Percentiles rank a stretch among this genome's conserved stretches.
phyloP scores from a whole-genome alignment of 768 basidiomycete genomes.

The Psilocybe azurescens region DNA sequence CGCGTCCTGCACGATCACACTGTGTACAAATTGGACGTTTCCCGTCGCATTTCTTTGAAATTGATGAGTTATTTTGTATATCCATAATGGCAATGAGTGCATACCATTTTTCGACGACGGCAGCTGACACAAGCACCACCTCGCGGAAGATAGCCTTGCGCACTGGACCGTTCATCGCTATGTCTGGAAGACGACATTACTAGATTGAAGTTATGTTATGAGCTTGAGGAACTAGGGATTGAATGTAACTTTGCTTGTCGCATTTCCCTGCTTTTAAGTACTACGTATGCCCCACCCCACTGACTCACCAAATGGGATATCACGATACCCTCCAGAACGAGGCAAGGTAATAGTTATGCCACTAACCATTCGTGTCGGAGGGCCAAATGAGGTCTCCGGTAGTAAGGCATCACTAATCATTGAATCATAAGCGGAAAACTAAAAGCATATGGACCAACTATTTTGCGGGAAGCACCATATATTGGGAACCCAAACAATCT shows the following conservation, averaged over 20 bases:
- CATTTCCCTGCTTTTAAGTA: background rate
- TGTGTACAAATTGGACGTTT: constrained; percentile 55
- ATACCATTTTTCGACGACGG: constrained; percentile 34
- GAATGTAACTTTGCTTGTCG: background rate
- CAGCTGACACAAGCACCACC: constrained; percentile 36
- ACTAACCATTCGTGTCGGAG: constrained; percentile 3
- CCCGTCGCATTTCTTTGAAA: constrained; percentile 59
- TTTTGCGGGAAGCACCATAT: background rate
- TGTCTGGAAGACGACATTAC: constrained; percentile 12
- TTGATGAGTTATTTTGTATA: background rate
- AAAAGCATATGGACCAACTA: background rate
- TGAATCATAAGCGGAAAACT: background rate
- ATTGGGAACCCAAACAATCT: background rate
- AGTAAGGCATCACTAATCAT: constrained; percentile 10
- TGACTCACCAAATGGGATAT: background rate
- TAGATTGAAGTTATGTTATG: constrained; percentile 1
- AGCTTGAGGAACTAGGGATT: background rate
- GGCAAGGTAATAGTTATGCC: background rate
- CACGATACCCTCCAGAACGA: background rate
- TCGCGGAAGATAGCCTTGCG: constrained; percentile 29
- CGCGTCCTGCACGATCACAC: constrained; percentile 50
- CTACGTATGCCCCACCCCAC: background rate
- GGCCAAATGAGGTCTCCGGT: constrained; percentile 11
- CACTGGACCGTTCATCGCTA: constrained; percentile 15
- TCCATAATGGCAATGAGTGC: background rate